phyloP scores from a whole-genome alignment of 1,139 yeast genomes.

The Kazachstania sp. region DNA sequence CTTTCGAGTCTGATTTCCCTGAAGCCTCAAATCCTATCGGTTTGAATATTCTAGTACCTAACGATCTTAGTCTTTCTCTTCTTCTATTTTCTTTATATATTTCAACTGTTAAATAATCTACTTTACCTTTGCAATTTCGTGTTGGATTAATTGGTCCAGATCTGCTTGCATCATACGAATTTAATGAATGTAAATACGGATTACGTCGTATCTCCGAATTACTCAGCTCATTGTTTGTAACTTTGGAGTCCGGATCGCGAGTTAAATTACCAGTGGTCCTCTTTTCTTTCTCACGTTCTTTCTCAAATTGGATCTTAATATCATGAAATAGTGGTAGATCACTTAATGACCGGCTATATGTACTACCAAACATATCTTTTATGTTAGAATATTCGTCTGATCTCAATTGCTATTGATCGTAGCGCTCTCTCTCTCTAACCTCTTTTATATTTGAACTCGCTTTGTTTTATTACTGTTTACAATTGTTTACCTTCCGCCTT shows the following conservation, averaged over 20 bases:
- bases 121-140: neutral
- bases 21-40: slow-evolving; percentile 25
- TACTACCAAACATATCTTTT: neutral
- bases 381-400: neutral
- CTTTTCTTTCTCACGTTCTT: neutral
- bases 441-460: too few species aligned
- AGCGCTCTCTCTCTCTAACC: neutral
- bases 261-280: neutral
- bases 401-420: neutral
- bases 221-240: too few species aligned
- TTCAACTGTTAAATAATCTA: neutral
- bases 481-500: too few species aligned
- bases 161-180: neutral
- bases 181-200: neutral
- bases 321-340: neutral
- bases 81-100: slow-evolving; percentile 4
- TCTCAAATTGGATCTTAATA: neutral
- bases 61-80: slow-evolving; percentile 11
- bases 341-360: neutral
- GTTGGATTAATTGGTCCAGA: neutral
- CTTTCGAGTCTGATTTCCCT: neutral
- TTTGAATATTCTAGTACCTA: slow-evolving; percentile 20
- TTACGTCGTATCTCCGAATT: neutral
- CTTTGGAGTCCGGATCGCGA: neutral
- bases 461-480: too few species aligned